Base-by-base conservation (phyloP, 2,329 filamentous ascomycete species). In the Curvularia lunata region DNA sequence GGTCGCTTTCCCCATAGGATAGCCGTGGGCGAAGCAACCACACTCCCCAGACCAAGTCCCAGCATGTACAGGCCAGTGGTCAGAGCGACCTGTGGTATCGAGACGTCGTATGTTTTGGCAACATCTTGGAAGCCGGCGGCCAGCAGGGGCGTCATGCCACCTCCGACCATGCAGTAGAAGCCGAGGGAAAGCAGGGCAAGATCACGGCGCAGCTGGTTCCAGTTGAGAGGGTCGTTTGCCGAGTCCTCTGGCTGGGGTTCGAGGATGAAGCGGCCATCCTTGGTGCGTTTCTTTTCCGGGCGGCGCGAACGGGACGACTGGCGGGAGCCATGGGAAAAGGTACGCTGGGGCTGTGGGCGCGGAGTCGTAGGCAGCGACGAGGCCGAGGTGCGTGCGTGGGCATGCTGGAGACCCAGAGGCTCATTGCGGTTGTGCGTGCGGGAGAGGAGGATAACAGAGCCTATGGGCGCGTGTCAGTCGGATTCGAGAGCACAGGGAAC, bases 41-140 rank as follows among this genome's bases (percentile, higher is more conserved):
- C 88, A 18, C 88, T 92, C 1, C 94, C 94, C 1, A 97, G 68
- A 1, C 93, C 94, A 38, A 98, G 80, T 0, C 95, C 95, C 85
- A 97, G 84, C 93, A 98, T 97, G 79, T 92, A 97, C 13, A 97
- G 79, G 0, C 93, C 93, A 0, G 93, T 97, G 0, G 94, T 98
- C 56, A 96, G 82, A 2, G 94, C 89, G 4, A 97, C 92, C 50
- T 85, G 78, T 28, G 91, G 85, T 16, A 90, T 86, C 0, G 85
- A 82, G 21, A 97, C 85, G 58, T 84, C 60, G 71, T 90, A 89
- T 1, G 83, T 84, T 0, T 82, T 63, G 1, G 92, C 89, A 12
- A 98, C 90, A 42, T 96, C 82, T 30, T 87, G 88, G 80, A 97
- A 98, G 12, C 92, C 94, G 9, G 95, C 94, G 0, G 94, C 93